Evolutionary conservation across 257 asterid genomes (phyloP).

Genomic region (Capsicum chinense): DNA sequence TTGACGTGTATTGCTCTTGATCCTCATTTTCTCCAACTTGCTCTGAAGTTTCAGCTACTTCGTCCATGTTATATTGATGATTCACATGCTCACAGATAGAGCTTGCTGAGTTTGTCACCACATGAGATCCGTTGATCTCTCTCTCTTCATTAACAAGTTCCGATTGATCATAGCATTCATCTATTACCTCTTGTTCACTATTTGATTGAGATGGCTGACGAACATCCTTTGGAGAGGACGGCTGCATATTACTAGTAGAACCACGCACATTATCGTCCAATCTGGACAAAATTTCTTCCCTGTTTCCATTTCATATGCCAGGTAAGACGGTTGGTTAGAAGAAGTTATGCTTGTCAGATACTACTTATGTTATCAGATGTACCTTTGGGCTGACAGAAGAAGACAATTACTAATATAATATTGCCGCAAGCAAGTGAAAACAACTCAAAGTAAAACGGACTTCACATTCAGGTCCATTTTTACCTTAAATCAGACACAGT

Average conservation of each 20-base stretch:
- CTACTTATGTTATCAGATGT: background rate
- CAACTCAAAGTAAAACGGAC: background rate
- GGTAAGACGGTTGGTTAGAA: background rate
- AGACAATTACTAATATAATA: background rate
- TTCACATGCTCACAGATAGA: conserved; percentile 34
- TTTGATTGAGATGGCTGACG: conserved; percentile 29
- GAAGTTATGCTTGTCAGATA: background rate
- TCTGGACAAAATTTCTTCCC: conserved; percentile 86
- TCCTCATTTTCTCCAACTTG: conserved; percentile 40
- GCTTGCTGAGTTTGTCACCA: conserved; percentile 31
- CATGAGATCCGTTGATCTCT: conserved; percentile 36
- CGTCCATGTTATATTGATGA: conserved; percentile 29
- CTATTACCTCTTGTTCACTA: conserved; percentile 38
- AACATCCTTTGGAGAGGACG: conserved; percentile 40
- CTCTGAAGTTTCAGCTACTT: conserved; percentile 35
- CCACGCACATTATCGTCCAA: conserved; percentile 49
- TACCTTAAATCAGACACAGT: conserved; percentile 91
- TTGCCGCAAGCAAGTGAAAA: background rate
- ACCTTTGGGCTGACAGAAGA: background rate
- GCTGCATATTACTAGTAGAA: conserved; percentile 39
- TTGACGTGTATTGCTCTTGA: conserved; percentile 36
- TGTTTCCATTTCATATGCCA: conserved; percentile 37
- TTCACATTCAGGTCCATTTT: conserved; percentile 6
- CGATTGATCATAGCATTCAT: conserved; percentile 36
- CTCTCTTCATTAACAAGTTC: conserved; percentile 46